A percentile compares a stretch with the other conserved stretches of the same genome.
phyloP scores from a whole-genome alignment of 805 yeast genomes.

The Torulaspora gathmanii region DNA sequence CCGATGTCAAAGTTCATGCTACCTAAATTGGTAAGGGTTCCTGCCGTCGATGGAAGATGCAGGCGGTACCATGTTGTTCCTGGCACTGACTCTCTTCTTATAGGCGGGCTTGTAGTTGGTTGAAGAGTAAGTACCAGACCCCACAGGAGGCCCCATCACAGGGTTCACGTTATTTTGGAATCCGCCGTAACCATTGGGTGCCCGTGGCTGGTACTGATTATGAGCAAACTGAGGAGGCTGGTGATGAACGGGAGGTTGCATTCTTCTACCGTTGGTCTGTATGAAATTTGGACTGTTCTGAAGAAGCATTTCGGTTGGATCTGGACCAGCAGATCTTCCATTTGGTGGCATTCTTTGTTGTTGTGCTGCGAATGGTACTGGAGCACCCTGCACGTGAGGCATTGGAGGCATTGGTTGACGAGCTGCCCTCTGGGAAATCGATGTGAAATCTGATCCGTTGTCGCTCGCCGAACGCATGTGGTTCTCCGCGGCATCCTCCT shows the following conservation, averaged over 20 bases:
- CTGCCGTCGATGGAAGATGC: slow-evolving; percentile 41
- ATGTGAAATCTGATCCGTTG: slow-evolving; percentile 58
- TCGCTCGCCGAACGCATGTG: slow-evolving; percentile 11
- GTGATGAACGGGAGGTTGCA: slow-evolving; percentile 7
- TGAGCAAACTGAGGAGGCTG: slow-evolving; percentile 4
- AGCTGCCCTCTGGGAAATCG: slow-evolving; percentile 71
- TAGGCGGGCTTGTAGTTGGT: slow-evolving; percentile 39
- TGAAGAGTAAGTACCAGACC: slow-evolving; percentile 5
- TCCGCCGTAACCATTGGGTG: slow-evolving; percentile 6
- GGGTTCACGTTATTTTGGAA: slow-evolving; percentile 5
- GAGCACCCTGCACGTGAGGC: not conserved
- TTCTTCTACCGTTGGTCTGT: slow-evolving; percentile 8
- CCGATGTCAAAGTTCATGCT: slow-evolving; percentile 2
- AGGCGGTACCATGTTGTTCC: slow-evolving; percentile 37
- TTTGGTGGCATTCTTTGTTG: slow-evolving; percentile 19
- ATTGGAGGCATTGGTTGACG: slow-evolving; percentile 21
- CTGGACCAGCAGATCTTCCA: slow-evolving; percentile 19
- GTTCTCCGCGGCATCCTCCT: slow-evolving; percentile 13
- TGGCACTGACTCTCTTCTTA: slow-evolving; percentile 35
- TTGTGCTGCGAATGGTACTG: slow-evolving; percentile 22
- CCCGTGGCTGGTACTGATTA: not conserved
- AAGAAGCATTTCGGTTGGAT: slow-evolving; percentile 42
- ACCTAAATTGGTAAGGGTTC: slow-evolving; percentile 44
- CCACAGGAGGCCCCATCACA: slow-evolving; percentile 2
- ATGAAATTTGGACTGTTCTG: slow-evolving; percentile 48